A percentile compares a stretch with the other conserved stretches of the same genome.
phyloP scores from a whole-genome alignment of 805 yeast species.

The Teunomyces atbi region DNA sequence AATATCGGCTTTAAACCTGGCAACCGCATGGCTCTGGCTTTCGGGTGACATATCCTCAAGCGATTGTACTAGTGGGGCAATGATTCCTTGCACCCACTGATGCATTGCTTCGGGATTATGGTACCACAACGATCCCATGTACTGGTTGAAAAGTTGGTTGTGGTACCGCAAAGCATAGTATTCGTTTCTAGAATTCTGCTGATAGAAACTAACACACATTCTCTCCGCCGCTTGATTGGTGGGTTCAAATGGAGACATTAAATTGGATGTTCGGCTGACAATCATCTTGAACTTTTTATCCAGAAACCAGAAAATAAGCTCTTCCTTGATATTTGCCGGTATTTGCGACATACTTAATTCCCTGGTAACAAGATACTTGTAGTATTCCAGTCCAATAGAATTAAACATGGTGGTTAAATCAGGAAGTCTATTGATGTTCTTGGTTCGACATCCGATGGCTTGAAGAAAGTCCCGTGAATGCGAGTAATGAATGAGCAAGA shows the following conservation, averaged over 20 bases:
- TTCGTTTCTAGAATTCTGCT: conserved; percentile 8
- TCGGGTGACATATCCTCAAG: neutral
- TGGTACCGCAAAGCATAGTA: conserved; percentile 11
- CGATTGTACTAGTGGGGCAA: conserved; percentile 5
- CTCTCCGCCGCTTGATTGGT: neutral
- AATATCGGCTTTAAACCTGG: neutral
- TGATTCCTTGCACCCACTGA: conserved; percentile 12
- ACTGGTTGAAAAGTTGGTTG: conserved; percentile 20
- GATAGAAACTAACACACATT: conserved; percentile 5
- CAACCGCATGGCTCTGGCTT: neutral
- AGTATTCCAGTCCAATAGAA: conserved; percentile 15
- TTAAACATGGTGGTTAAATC: conserved; percentile 17
- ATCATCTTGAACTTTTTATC: conserved; percentile 15
- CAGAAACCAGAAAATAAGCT: conserved; percentile 5
- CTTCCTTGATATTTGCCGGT: conserved; percentile 8
- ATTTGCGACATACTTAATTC: conserved; percentile 5
- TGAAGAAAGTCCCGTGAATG: conserved; percentile 14
- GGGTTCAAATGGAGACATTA: conserved; percentile 12
- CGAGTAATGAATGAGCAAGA: conserved; percentile 11
- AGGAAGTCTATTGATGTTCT: conserved; percentile 8
- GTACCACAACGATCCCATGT: conserved; percentile 15
- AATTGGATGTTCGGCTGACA: conserved; percentile 8
- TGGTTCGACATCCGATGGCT: conserved; percentile 2
- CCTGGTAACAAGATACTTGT: conserved; percentile 10
- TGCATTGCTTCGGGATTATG: conserved; percentile 10